These are phyloP conservation scores for Austroboletus niveus DNA, from an alignment of 1,284 basidiomycete species.

Conservation along the genomic window DNA sequence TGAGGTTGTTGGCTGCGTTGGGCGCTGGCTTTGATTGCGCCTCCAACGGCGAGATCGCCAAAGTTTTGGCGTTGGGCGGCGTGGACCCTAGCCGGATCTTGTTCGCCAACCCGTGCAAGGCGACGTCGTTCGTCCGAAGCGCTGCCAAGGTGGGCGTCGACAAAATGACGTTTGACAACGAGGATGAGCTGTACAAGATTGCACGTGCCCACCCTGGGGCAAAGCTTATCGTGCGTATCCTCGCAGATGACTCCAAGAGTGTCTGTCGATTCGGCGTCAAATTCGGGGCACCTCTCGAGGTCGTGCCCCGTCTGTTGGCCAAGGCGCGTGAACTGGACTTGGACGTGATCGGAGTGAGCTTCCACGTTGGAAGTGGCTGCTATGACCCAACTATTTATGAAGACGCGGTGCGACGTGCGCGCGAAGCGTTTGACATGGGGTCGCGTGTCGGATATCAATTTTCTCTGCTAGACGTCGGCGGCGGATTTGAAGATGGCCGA, in stretches of 20 bases:
- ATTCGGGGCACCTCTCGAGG: constrained; percentile 89
- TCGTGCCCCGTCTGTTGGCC: constrained; percentile 77
- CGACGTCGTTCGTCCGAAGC: constrained; percentile 87
- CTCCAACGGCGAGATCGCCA: constrained; percentile 91
- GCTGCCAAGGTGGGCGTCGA: constrained; percentile 80
- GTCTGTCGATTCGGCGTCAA: constrained; percentile 94
- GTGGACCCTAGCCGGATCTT: constrained; percentile 82
- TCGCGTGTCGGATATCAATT: constrained; percentile 81
- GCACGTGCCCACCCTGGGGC: constrained; percentile 80
- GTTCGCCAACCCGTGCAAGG: constrained; percentile 99
- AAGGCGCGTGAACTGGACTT: constrained; percentile 82
- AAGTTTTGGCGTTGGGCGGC: constrained; percentile 74
- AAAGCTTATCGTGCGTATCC: constrained; percentile 89
- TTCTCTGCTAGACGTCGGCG: constrained; percentile 88
- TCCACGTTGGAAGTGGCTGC: constrained; percentile 98
- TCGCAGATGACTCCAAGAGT: constrained; percentile 96
- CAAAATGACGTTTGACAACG: constrained; percentile 98
- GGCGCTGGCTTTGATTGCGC: constrained; percentile 98
- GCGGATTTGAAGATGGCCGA: constrained; percentile 90
- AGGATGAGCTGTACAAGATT: constrained; percentile 97
- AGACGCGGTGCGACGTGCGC: constrained; percentile 86
- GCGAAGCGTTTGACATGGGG: constrained; percentile 87
- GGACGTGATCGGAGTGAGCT: constrained; percentile 92
- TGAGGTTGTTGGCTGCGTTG: constrained; percentile 86
- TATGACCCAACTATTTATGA: constrained; percentile 90